These are phyloP conservation scores for Mycosphaerella arachidis DNA, from an alignment of 2,329 filamentous ascomycete species.

Conservation along the genomic window DNA sequence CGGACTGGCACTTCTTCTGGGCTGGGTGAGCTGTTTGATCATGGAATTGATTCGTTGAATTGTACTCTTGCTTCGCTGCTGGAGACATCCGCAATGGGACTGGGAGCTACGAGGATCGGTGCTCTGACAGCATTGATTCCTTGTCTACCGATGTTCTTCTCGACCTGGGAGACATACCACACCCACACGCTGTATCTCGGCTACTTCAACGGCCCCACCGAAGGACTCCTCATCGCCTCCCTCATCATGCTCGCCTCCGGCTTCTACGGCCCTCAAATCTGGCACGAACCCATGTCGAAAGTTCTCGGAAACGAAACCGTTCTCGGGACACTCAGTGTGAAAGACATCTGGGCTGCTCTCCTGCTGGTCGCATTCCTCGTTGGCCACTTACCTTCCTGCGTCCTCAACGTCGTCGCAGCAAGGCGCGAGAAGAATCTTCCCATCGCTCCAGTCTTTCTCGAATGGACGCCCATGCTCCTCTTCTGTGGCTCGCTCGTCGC, in stretches of 20 bases:
- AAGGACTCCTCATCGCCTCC: slow-evolving; percentile 87
- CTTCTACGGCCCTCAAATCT: slow-evolving; percentile 81
- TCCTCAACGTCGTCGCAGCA: slow-evolving; percentile 77
- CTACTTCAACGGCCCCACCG: slow-evolving; percentile 94
- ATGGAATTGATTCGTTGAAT: slow-evolving; percentile 97
- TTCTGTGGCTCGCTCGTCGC: slow-evolving; percentile 70
- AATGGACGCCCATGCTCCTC: slow-evolving; percentile 87
- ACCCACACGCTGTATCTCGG: slow-evolving; percentile 95
- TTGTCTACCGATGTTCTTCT: slow-evolving; percentile 97
- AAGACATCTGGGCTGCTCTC: slow-evolving; percentile 77
- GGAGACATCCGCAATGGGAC: slow-evolving; percentile 87
- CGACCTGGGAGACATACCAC: slow-evolving; percentile 99
- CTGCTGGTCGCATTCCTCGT: slow-evolving; percentile 45
- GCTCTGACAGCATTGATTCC: slow-evolving; percentile 89
- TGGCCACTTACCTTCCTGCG: slow-evolving; percentile 79
- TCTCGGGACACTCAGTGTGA: slow-evolving; percentile 69
- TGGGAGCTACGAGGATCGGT: slow-evolving; percentile 77
- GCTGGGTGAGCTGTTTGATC: slow-evolving; percentile 93
- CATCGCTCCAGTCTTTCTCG: slow-evolving; percentile 76
- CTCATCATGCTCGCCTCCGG: slow-evolving; percentile 81
- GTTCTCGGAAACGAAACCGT: slow-evolving; percentile 60
- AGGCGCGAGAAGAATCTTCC: slow-evolving; percentile 68
- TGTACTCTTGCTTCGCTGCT: slow-evolving; percentile 89
- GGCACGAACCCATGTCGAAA: slow-evolving; percentile 69
- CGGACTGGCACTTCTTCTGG: slow-evolving; percentile 92